Base-by-base conservation (phyloP, 345 rosid genomes). In the Alliaria petiolata region DNA sequence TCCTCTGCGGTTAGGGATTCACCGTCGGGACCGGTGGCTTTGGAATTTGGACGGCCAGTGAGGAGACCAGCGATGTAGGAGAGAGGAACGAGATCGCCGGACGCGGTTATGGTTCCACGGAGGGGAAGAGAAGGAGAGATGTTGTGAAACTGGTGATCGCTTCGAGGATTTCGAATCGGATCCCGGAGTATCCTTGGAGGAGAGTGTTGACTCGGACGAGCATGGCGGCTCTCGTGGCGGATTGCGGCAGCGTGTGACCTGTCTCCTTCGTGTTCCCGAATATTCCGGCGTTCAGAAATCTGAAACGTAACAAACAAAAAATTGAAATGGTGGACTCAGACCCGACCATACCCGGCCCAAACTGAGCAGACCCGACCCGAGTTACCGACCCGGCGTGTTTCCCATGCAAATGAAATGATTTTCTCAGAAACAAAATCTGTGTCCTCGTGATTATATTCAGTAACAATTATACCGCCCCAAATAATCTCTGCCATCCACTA, bases 71-170 rank as follows among this genome's bases (percentile, higher is more conserved):
- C 90, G 36, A 89, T 83, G 78, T 89, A 84, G 42, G 90, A 84
- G n/a, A 89, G 79, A 1, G 96, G 96, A 22, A 89, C 83, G 34
- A 89, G 79, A 75, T 89, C 96, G 14, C 96, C 92, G 1, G 96
- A 89, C 1, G 96, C 92, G 0, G 87, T 80, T 55, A 89, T 84
- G 11, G 92, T 76, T 25, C 92, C 96, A 7, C 96, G 83, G 30
- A 89, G 90, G 6, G 92, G 92, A 49, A 89, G 68, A 35, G 85
- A 83, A 7, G 96, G 96, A 25, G 92, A 80, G 72, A 89, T 77
- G 78, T 83, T 81, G 71, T 60, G 45, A 89, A 55, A 59, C 80
- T 83, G 14, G 86, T 56, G n/a, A 89, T 85, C 38, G 96, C 85
- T 80, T 89, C 90, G 9, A 85, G 78, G 79, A 89, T 82, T 71